A percentile compares a stretch with the other conserved stretches of the same genome.
phyloP scores from a whole-genome alignment of 306 rosid species.

The Purshia tridentata region DNA sequence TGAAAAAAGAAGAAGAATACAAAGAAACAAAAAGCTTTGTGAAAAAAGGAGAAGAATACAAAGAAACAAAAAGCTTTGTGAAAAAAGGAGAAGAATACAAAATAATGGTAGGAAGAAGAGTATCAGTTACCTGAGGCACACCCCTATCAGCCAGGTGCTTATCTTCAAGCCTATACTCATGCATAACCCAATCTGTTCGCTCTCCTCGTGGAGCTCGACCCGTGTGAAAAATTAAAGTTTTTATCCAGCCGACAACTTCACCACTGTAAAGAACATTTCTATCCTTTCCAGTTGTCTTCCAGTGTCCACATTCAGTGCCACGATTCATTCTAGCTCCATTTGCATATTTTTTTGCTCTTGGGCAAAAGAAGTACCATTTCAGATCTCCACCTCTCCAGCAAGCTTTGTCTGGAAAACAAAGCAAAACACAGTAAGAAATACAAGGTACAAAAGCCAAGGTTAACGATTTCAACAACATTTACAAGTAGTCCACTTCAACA shows the following conservation, averaged over 20 bases:
- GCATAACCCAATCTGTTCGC: slow-evolving; percentile 89
- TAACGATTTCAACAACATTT: background rate
- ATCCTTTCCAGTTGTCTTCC: slow-evolving; percentile 81
- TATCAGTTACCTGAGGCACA: slow-evolving; percentile 47
- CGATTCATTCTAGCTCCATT: slow-evolving; percentile 61
- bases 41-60: too few relatives aligned
- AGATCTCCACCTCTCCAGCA: slow-evolving; percentile 47
- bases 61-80: too few relatives aligned
- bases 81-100: background rate
- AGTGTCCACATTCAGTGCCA: slow-evolving; percentile 51
- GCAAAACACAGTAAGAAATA: background rate
- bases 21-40: too few relatives aligned
- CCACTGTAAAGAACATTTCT: slow-evolving; percentile 32
- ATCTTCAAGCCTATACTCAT: slow-evolving; percentile 67
- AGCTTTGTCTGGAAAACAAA: slow-evolving; percentile 44
- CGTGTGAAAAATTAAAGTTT: slow-evolving; percentile 60
- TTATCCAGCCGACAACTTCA: slow-evolving; percentile 57
- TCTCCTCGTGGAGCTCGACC: slow-evolving; percentile 57
- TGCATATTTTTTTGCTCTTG: slow-evolving; percentile 52
- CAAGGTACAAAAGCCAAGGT: background rate
- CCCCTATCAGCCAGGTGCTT: slow-evolving; percentile 31
- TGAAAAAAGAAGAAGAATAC: too few relatives aligned
- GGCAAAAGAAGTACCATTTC: slow-evolving; percentile 74
- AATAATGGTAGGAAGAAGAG: background rate
- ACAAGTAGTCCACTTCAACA: background rate